Evolutionary conservation across 306 rosid species (phyloP), one percentile per base, ranked within the genome.

Genomic region (Acmispon strigosus): DNA sequence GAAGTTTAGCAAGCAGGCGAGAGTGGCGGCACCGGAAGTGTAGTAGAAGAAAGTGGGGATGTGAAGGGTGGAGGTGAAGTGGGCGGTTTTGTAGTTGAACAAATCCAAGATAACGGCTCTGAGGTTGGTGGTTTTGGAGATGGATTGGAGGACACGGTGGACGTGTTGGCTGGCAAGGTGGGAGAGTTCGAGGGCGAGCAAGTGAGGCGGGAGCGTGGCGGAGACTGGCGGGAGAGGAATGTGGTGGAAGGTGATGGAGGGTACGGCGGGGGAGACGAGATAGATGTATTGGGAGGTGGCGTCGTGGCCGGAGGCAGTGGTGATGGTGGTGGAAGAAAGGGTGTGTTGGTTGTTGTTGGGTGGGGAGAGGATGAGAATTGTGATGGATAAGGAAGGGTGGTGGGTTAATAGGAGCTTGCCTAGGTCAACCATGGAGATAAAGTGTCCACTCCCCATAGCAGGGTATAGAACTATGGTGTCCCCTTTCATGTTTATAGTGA

Each of bases 341-440:
- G 0, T 11, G 42, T 34, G 27, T 2, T 20, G 67, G 8, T 32
- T 4, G 24, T 2, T 42, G 12, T 58, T 19, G 7, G 90, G 82
- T 5, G 74, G 84, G 3, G 84, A 76, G 44, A 80, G 68, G 59
- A 83, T 45, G 56, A 83, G 81, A 41, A 86, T 22, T 32, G 71
- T 82, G 41, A 83, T 43, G 36, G 77, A 27, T 4, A 76, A 7
- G 3, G 84, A 86, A 83, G 86, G 75, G 62, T 76, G 24, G 17
- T 41, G 69, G 5, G 74, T 24, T 2, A 76, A 37, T 7, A 78
- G 72, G 64, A 78, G 74, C 11, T 72, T 72, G 4, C 70, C 82
- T 6, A 78, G 34, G 12, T 78, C 78, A 10, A 78, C 65, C 78
- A 65, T 78, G 12, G 82, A 49, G 2, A 16, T 7, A 12, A 72